These are phyloP conservation scores for Zasmidium cellare DNA, from an alignment of 2,329 filamentous ascomycete species.

Conservation along the genomic window DNA sequence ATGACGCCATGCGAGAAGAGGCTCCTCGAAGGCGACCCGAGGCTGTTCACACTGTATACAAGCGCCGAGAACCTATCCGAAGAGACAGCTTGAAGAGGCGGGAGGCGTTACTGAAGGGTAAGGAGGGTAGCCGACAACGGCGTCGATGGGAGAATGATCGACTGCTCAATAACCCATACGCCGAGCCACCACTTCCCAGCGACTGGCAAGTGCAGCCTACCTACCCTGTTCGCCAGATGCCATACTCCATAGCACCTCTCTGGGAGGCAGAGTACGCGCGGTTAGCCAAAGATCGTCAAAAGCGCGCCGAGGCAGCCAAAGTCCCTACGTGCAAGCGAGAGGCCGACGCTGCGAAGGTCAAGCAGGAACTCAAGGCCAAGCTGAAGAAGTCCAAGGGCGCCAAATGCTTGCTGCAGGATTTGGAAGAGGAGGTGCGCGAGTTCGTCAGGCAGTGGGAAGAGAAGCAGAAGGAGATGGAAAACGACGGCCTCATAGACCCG, in stretches of 20 bases:
- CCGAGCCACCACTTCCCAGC: constrained; percentile 73
- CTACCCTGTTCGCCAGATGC: constrained; percentile 73
- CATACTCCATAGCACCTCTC: constrained; percentile 83
- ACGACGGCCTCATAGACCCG: constrained; percentile 44
- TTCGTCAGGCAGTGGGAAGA: constrained; percentile 67
- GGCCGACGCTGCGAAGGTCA: constrained; percentile 57
- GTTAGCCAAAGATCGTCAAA: constrained; percentile 31
- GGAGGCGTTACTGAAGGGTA: constrained; percentile 80
- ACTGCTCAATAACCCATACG: constrained; percentile 82
- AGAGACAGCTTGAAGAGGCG: constrained; percentile 66
- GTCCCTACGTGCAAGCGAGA: constrained; percentile 51
- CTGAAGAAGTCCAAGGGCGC: constrained; percentile 79
- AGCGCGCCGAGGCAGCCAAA: constrained; percentile 45
- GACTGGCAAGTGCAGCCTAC: constrained; percentile 86
- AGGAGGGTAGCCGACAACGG: constrained; percentile 82
- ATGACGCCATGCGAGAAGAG: constrained; percentile 38
- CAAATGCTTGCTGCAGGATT: constrained; percentile 73
- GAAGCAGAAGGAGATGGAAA: constrained; percentile 48
- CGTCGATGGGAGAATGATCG: constrained; percentile 96
- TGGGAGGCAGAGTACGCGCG: constrained; percentile 66
- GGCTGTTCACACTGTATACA: constrained; percentile 39
- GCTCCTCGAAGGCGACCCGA: constrained; percentile 22
- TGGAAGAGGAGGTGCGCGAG: constrained; percentile 79
- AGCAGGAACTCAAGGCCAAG: constrained; percentile 75
- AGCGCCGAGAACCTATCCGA: constrained; percentile 56